Conservation (phyloP, 148 eudicot genomes). For the Rhododendron vialii region DNA sequence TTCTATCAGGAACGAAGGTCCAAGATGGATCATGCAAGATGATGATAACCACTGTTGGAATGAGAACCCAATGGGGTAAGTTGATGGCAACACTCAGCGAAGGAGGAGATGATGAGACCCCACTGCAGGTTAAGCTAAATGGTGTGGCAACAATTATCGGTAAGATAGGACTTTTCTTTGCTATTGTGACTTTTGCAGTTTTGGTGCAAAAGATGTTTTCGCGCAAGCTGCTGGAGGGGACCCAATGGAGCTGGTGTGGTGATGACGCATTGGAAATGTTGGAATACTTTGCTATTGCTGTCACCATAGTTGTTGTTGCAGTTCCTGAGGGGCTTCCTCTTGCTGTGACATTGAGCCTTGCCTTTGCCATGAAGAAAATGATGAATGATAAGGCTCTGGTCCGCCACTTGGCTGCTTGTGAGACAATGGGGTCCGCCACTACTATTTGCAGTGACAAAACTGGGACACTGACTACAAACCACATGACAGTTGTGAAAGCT, state of each 20-base stretch:
- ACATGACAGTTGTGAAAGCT: slow-evolving; percentile 14
- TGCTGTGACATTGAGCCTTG: slow-evolving; percentile 16
- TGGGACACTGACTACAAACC: slow-evolving; percentile 11
- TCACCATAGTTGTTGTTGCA: slow-evolving; percentile 13
- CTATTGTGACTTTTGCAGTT: slow-evolving; percentile 12
- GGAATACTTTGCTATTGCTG: slow-evolving; percentile 15
- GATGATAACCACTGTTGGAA: slow-evolving; percentile 25
- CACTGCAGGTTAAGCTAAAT: slow-evolving; percentile 23
- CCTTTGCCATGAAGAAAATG: slow-evolving; percentile 16
- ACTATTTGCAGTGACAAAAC: slow-evolving; percentile 14
- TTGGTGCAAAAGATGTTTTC: slow-evolving; percentile 5
- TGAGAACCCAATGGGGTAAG: slow-evolving; percentile 30
- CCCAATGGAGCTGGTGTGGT: slow-evolving; percentile 14
- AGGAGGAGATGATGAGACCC: slow-evolving; percentile 29
- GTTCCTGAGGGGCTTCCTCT: slow-evolving; percentile 14
- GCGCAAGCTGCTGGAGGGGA: slow-evolving; percentile 8
- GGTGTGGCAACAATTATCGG: slow-evolving; percentile 28
- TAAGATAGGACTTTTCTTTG: slow-evolving; percentile 13
- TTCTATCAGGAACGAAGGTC: slow-evolving; percentile 27
- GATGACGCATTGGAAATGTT: slow-evolving; percentile 10
- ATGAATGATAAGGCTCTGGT: slow-evolving; percentile 14
- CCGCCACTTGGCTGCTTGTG: slow-evolving; percentile 12
- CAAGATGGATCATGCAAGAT: slow-evolving; percentile 27
- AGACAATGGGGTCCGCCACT: slow-evolving; percentile 13
- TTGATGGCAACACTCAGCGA: slow-evolving; percentile 25